These are phyloP conservation scores for Fragaria vesca DNA, from an alignment of 306 rosid species.

Conservation along the genomic window DNA sequence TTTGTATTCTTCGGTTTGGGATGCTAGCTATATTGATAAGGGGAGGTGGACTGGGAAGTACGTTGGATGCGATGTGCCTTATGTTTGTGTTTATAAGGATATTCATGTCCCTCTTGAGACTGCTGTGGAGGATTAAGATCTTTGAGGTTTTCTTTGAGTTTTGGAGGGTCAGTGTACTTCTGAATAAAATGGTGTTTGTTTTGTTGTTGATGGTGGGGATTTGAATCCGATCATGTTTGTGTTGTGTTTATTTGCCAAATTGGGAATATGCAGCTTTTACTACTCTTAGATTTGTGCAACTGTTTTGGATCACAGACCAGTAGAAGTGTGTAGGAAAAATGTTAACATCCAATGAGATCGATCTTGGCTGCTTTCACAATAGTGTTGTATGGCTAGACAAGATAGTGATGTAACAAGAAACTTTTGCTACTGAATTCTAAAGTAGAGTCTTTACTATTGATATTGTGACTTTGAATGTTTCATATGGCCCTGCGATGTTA, in stretches of 20 bases:
- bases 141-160: background rate
- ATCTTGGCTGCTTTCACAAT: background rate
- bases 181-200: background rate
- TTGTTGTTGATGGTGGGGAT: background rate
- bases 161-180: background rate
- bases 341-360: too few relatives aligned
- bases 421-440: background rate
- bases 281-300: background rate
- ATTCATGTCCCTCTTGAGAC: constrained; percentile 43
- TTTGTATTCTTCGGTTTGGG: constrained; percentile 65
- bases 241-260: background rate
- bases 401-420: background rate
- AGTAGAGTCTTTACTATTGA: background rate
- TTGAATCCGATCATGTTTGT: background rate
- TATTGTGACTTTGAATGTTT: background rate
- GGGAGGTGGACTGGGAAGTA: constrained; percentile 61
- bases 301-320: background rate
- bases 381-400: background rate
- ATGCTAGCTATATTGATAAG: constrained; percentile 47
- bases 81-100: constrained; percentile 61
- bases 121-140: constrained; percentile 22
- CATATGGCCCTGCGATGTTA: background rate
- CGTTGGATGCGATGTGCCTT: constrained; percentile 48
- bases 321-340: background rate
- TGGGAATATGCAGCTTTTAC: background rate